Conservation (phyloP, 2,329 filamentous ascomycete genomes). For the Fusarium robinianum region DNA sequence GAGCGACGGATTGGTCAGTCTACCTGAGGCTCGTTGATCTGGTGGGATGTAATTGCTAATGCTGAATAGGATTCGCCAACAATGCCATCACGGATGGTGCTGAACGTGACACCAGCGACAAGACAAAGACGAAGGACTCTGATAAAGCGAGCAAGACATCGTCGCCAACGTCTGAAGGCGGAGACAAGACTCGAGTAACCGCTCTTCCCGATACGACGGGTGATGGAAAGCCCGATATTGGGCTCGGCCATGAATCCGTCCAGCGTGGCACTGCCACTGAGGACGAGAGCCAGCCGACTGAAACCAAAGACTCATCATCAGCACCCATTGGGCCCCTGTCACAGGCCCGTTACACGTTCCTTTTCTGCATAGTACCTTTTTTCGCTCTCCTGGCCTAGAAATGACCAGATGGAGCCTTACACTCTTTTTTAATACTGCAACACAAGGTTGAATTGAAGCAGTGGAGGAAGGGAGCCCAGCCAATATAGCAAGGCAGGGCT, state of each 20-base stretch:
- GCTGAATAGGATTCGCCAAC: conserved; percentile 28
- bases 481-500: too few relatives aligned
- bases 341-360: conserved; percentile 31
- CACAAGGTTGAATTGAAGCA: conserved; percentile 13
- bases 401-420: conserved; percentile 25
- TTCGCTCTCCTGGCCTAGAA: conserved; percentile 33
- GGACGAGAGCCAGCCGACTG: conserved; percentile 19
- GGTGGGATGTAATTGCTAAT: conserved; percentile 10
- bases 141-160: conserved; percentile 20
- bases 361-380: conserved; percentile 37
- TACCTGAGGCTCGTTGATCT: fast-evolving
- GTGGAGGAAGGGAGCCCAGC: too few relatives aligned
- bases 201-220: conserved; percentile 18
- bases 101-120: background rate
- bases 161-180: conserved; percentile 6
- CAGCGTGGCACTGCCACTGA: conserved; percentile 30
- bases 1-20: conserved; percentile 63
- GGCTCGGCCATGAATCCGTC: conserved; percentile 33
- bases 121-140: conserved; percentile 9
- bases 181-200: conserved; percentile 21
- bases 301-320: conserved; percentile 33
- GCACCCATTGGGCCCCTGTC: conserved; percentile 24
- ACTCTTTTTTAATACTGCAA: conserved; percentile 38
- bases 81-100: conserved; percentile 21
- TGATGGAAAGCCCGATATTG: conserved; percentile 23